Conservation (phyloP, 306 rosid species). For the Inga leiocalycina region DNA sequence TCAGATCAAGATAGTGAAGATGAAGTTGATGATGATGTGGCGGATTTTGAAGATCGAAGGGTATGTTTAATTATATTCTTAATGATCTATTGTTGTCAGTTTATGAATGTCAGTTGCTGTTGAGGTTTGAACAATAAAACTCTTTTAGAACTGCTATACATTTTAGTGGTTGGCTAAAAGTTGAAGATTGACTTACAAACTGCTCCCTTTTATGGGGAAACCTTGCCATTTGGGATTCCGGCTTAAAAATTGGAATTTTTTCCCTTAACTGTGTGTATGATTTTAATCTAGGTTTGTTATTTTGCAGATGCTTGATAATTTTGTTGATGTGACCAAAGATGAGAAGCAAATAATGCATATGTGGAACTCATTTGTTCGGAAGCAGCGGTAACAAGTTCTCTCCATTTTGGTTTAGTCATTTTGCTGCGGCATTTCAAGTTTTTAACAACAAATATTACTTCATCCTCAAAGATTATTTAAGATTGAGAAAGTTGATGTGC, state of each 20-base stretch:
- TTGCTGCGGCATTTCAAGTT: background rate
- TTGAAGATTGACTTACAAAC: slow-evolving; percentile 9
- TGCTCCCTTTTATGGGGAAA: slow-evolving; percentile 8
- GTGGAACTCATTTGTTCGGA: slow-evolving; percentile 80
- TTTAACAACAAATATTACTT: background rate
- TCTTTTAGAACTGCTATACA: slow-evolving; percentile 10
- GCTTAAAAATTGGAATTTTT: background rate
- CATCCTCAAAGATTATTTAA: background rate
- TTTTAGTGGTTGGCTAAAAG: slow-evolving; percentile 13
- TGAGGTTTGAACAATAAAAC: slow-evolving; percentile 24
- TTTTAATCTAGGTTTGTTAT: background rate
- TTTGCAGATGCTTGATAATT: slow-evolving; percentile 77
- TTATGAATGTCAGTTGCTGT: slow-evolving; percentile 13
- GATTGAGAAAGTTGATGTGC: slow-evolving; percentile 18
- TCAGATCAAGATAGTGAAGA: slow-evolving; percentile 78
- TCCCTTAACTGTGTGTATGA: background rate
- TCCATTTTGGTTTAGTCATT: slow-evolving; percentile 16
- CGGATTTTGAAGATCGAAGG: slow-evolving; percentile 67
- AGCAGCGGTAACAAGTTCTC: slow-evolving; percentile 59
- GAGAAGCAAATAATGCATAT: slow-evolving; percentile 71
- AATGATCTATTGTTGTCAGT: slow-evolving; percentile 13
- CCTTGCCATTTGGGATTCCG: background rate
- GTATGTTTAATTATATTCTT: slow-evolving; percentile 45
- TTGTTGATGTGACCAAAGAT: slow-evolving; percentile 52
- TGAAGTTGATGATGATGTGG: slow-evolving; percentile 82